These are phyloP conservation scores for Talaromyces funiculosus DNA, from an alignment of 2,329 filamentous ascomycete species.

Conservation along the genomic window DNA sequence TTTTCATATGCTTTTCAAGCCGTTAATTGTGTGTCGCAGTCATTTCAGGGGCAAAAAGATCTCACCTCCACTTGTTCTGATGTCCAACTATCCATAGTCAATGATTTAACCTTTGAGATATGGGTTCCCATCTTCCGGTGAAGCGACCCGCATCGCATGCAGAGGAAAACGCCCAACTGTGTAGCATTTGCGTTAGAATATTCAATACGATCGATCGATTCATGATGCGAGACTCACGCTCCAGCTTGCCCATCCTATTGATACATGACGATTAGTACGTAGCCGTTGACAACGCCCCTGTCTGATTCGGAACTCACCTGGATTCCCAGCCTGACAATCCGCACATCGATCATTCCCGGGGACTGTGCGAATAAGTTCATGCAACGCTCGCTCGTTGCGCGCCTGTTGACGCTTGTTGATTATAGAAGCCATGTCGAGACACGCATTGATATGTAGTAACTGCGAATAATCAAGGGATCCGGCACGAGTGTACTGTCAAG, in stretches of 20 bases:
- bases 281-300: background rate
- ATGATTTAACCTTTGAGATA: conserved; percentile 95
- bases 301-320: conserved; percentile 57
- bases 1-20: conserved; percentile 79
- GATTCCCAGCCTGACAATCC: conserved; percentile 86
- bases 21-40: background rate
- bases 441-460: background rate
- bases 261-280: background rate
- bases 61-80: conserved; percentile 92
- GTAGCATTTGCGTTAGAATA: conserved; percentile 2
- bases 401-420: conserved; percentile 96
- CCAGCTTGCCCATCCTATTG: conserved; percentile 88
- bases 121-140: conserved; percentile 97
- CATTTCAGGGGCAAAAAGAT: background rate
- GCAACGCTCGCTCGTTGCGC: conserved; percentile 87
- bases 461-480: background rate
- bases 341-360: conserved; percentile 91
- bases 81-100: conserved; percentile 98
- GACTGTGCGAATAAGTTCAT: conserved; percentile 78
- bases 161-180: conserved; percentile 89
- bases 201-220: conserved; percentile 3
- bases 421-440: conserved; percentile 57
- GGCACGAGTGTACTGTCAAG: background rate
- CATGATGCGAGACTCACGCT: conserved; percentile 53
- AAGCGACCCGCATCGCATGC: conserved; percentile 92